Base-by-base conservation (phyloP, 2,329 filamentous ascomycete species). In the Xylaria polymorpha region DNA sequence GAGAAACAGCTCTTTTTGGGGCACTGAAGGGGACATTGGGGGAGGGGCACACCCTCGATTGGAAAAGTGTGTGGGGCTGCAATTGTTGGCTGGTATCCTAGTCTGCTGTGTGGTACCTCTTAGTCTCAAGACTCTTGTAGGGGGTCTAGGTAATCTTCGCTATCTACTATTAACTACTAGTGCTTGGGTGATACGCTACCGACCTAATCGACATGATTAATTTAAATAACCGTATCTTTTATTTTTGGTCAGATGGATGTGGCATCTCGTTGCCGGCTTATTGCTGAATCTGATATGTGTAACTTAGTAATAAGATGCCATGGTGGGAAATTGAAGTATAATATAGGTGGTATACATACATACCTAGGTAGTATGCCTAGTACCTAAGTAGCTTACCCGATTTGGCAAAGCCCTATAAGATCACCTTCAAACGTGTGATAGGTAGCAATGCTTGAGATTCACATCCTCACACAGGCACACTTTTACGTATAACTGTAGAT, bases 1-100 rank as follows among this genome's bases (percentile, higher is more conserved):
- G 70, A 72, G 62, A 60, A 61, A 62, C 39, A 59, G 68, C 62
- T 66, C 63, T 58, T 66, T 68, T 70, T 66, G 65, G 68, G 68
- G 51, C 44, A 8, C 59, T 66, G 53, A 20, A 62, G 53, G 56
- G 60, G 51, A 8, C 29, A 53, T 53, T n/a, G 62, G 68, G 53
- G 60, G 70, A 72, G 70, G 70, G 70, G 70, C 70, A 70, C 14
- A 32, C 20, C 55, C 51, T 62, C 41, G 44, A 59, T 62, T 62
- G 25, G 35, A 72, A 67, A 63, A 35, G 57, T 56, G 35, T 61
- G 68, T 72, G 70, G 70, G 68, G 68, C 61, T 29, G 22, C 48
- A 53, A 68, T 64, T 44, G 18, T 51, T 59, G 43, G 51, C 22
- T 51, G 50, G 66, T 35, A 61, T 48, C 44, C 43, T 51, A 18